A percentile compares a stretch with the other conserved stretches of the same genome.
These are phyloP conservation scores for Clonostachys sp. DNA, from an alignment of 2,329 filamentous ascomycete genomes.

Conservation along the genomic window DNA sequence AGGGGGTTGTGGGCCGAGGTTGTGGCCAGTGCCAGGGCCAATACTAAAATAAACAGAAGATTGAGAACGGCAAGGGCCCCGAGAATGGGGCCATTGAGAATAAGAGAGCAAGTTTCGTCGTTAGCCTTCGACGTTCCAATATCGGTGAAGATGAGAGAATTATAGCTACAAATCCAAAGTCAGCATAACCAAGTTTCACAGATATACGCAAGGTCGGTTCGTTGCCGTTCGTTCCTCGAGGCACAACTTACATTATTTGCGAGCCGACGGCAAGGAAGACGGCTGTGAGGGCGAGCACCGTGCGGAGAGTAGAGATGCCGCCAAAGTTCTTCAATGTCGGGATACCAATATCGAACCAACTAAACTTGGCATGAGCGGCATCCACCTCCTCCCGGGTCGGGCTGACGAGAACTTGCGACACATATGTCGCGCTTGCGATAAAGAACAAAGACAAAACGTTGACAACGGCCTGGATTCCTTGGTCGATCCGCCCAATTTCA, in stretches of 20 bases:
- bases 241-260: slow-evolving; percentile 41
- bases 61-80: slow-evolving; percentile 29
- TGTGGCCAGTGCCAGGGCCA: slow-evolving; percentile 30
- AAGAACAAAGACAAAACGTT: slow-evolving; percentile 36
- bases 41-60: slow-evolving; percentile 35
- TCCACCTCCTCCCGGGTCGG: slow-evolving; percentile 45
- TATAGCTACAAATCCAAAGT: slow-evolving; percentile 34
- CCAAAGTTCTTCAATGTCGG: slow-evolving; percentile 45
- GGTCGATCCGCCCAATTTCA: slow-evolving; percentile 26
- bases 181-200: neutral
- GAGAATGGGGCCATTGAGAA: slow-evolving; percentile 32
- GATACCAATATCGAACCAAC: slow-evolving; percentile 50
- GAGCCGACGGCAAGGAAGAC: slow-evolving; percentile 35
- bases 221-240: neutral
- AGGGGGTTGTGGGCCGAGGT: slow-evolving; percentile 32
- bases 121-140: slow-evolving; percentile 15
- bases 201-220: neutral
- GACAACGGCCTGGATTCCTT: slow-evolving; percentile 36
- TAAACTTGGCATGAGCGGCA: slow-evolving; percentile 34
- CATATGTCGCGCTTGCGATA: slow-evolving; percentile 45
- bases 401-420: slow-evolving; percentile 48
- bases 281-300: slow-evolving; percentile 28
- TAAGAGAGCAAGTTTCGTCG: slow-evolving; percentile 10
- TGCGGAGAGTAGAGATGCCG: slow-evolving; percentile 33
- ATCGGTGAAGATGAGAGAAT: slow-evolving; percentile 42